A percentile compares a stretch with the other conserved stretches of the same genome.
These are phyloP conservation scores for Fusarium sulawesiense DNA, from an alignment of 2,329 filamentous ascomycete genomes.

Conservation along the genomic window DNA sequence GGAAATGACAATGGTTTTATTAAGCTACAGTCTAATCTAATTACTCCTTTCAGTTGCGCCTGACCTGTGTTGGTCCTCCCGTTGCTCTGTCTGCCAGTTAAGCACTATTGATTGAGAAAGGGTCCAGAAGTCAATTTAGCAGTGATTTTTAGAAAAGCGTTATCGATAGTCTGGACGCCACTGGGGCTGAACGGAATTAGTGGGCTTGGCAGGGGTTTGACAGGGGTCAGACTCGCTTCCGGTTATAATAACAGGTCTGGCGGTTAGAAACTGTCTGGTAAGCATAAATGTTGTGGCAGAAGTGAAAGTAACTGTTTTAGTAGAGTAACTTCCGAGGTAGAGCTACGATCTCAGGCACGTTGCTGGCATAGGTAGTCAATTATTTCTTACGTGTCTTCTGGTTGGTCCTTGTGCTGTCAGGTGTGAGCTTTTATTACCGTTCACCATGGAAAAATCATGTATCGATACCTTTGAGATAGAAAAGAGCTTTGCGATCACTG, in stretches of 20 bases:
- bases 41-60: neutral
- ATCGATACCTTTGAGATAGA: no score
- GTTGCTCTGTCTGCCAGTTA: no score
- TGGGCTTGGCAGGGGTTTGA: neutral
- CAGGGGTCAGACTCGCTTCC: rapidly evolving
- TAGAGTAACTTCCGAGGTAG: neutral
- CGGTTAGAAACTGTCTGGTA: neutral
- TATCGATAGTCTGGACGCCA: neutral
- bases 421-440: no score
- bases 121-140: neutral
- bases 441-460: no score
- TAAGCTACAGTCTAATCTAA: neutral
- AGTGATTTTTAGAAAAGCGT: neutral
- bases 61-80: neutral
- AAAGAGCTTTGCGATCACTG: no score
- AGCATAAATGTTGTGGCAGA: neutral
- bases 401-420: no score
- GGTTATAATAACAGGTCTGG: neutral
- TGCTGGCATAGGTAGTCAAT: no score
- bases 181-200: neutral
- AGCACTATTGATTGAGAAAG: neutral
- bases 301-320: neutral
- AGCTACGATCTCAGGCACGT: no score
- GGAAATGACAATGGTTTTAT: neutral
- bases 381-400: no score